phyloP scores from a whole-genome alignment of 1,284 basidiomycete genomes.

The Phellopilus nigrolimitatus region DNA sequence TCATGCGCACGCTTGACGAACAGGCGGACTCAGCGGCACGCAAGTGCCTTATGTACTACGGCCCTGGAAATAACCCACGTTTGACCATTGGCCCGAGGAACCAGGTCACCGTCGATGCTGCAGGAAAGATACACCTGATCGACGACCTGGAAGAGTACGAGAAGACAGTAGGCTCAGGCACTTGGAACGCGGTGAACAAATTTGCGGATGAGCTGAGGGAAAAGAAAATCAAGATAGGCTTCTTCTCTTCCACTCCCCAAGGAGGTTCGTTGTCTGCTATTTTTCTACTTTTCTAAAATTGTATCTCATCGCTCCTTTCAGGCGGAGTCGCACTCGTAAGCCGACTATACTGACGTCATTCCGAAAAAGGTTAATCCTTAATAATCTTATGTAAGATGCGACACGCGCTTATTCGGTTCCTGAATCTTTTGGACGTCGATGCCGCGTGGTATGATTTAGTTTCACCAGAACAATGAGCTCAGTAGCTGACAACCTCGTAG shows the following conservation, averaged over 20 bases:
- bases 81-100: slow-evolving; percentile 74
- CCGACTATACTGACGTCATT: slow-evolving; percentile 12
- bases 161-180: slow-evolving; percentile 61
- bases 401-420: slow-evolving; percentile 81
- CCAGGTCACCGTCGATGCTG: slow-evolving; percentile 75
- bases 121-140: slow-evolving; percentile 72
- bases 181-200: slow-evolving; percentile 74
- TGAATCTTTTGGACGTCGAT: slow-evolving; percentile 73
- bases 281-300: no score
- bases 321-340: slow-evolving; percentile 84
- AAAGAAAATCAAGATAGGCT: slow-evolving; percentile 80
- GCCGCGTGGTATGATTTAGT: slow-evolving; percentile 59
- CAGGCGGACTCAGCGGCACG: slow-evolving; percentile 80
- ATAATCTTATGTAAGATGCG: slow-evolving; percentile 65
- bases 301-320: slow-evolving; percentile 30
- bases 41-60: slow-evolving; percentile 77
- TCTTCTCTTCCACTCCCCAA: slow-evolving; percentile 89
- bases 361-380: background rate
- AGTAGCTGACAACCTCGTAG: slow-evolving; percentile 35
- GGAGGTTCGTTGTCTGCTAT: slow-evolving; percentile 62
- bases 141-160: slow-evolving; percentile 71
- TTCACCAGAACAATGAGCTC: slow-evolving; percentile 5
- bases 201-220: slow-evolving; percentile 77
- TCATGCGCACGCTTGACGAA: slow-evolving; percentile 72
- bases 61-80: slow-evolving; percentile 75